Base-by-base conservation (phyloP, 1,284 basidiomycete genomes). In the Malassezia dermatis region DNA sequence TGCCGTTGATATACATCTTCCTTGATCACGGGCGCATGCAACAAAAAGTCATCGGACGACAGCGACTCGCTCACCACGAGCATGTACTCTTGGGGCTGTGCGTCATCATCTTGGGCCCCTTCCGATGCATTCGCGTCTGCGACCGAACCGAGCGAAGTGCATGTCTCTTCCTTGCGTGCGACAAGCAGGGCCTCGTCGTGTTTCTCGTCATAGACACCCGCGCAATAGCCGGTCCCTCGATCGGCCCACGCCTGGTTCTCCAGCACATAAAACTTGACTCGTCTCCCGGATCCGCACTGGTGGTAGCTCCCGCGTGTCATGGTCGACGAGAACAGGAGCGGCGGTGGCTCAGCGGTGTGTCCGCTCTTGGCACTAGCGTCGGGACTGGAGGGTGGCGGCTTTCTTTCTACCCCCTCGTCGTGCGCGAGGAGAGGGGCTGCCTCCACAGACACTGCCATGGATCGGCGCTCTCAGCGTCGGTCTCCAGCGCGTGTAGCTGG, bases 1-100 rank as follows among this genome's bases (percentile, higher is more conserved):
- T 74, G 71, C 17, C 70, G 59, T 39, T 73, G 71, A 39, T 74
- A 74, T 41, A 74, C 70, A 44, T 74, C 71, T 42, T 74, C 71
- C 35, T 65, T 64, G 35, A 68, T 67, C 2, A 74, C 71, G 15
- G 64, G 62, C 49, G 65, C 65, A 0, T 64, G 59, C 4, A 74
- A 61, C 8, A 74, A 55, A 21, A 69, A 59, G 32, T 74, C 69
- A 27, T 72, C 70, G n/a, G 62, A 59, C 21, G 68, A 64, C 24
- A 74, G 60, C 31, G 64, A 60, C 40, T 65, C 65, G 53, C 62
- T 63, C 35, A 73, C 67, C 23, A 74, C 70, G 2, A 74, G 54
- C 31, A 71, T 63, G 42, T 67, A 74, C 26, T 62, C 63, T 27
- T 60, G 63, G 21, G 44, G 44, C 17, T 57, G 50, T 23, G 51